Base-by-base conservation (phyloP, 2,329 filamentous ascomycete species). In the Huntiella abstrusa region DNA sequence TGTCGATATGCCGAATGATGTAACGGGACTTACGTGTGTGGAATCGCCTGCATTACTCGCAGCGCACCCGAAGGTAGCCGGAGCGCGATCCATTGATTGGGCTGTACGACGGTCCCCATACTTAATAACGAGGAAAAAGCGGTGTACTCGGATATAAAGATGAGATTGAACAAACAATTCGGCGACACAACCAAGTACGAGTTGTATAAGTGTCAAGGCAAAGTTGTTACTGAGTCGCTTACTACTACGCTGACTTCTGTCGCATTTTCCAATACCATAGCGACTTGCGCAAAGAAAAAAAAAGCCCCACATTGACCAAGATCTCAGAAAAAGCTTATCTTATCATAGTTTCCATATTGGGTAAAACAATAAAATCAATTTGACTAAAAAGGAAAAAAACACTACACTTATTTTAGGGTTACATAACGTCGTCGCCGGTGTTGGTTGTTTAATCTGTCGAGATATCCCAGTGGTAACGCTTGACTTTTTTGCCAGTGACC, bases 71-170 rank as follows among this genome's bases (percentile, higher is more conserved):
- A 77, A 4, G 75, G 73, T 7, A 79, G 64, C 56, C 69, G 66
- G 41, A 80, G 59, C 40, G 66, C 70, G 6, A 73, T 69, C 75
- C 75, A 80, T 48, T 68, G 64, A 57, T 77, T 66, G 51, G 74
- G 71, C 54, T 73, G 64, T 13, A 75, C 63, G 16, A 70, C 51
- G 3, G 62, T 63, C 46, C 64, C 59, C 64, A 66, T 66, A 33
- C 8, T 46, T 19, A n/a, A 38, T 28, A 10, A 28, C 22, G 8
- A 8, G 8, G 22, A 28, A 28, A 28, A 7, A 28, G 22, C 6
- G 22, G 22, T 28, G 22, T 28, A 28, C 22, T 28, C 22, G 22
- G 22, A 28, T 7, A 28, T 28, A 10, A 28, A 28, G 8, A 28
- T 10, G 8, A 10, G 22, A 42, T 5, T 28, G 28, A 4, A 33